These are phyloP conservation scores for Diddensiella transvaalensis DNA, from an alignment of 805 yeast species.

Conservation along the genomic window DNA sequence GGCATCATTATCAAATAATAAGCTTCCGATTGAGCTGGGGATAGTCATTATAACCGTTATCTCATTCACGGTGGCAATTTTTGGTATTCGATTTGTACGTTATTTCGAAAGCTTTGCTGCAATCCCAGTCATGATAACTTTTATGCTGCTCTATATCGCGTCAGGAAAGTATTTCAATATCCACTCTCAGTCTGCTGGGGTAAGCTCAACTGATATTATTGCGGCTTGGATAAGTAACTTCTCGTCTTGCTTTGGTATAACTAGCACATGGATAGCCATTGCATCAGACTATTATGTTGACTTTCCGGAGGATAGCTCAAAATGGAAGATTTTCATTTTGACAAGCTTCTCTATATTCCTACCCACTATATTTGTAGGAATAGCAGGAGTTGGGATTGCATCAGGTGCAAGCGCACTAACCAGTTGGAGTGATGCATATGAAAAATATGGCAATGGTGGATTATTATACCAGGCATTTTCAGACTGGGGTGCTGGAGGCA, in stretches of 20 bases:
- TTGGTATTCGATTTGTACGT: slow-evolving; percentile 72
- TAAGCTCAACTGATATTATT: slow-evolving; percentile 39
- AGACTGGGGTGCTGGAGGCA: slow-evolving; percentile 76
- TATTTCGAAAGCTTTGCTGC: slow-evolving; percentile 65
- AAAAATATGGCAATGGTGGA: slow-evolving; percentile 68
- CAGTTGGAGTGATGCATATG: slow-evolving; percentile 58
- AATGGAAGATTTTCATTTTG: slow-evolving; percentile 48
- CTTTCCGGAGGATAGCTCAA: slow-evolving; percentile 69
- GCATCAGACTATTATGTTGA: slow-evolving; percentile 81
- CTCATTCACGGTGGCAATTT: slow-evolving; percentile 64
- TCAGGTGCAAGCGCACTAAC: slow-evolving; percentile 56
- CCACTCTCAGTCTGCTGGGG: slow-evolving; percentile 36
- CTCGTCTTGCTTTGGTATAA: slow-evolving; percentile 68
- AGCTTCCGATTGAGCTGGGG: slow-evolving; percentile 69
- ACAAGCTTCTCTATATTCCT: slow-evolving; percentile 64
- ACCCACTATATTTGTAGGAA: slow-evolving; percentile 75
- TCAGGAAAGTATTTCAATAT: slow-evolving; percentile 34
- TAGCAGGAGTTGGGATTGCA: slow-evolving; percentile 67
- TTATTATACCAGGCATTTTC: slow-evolving; percentile 58
- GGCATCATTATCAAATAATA: slow-evolving; percentile 58
- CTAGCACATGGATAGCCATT: slow-evolving; percentile 86
- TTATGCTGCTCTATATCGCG: slow-evolving; percentile 61
- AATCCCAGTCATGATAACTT: slow-evolving; percentile 64
- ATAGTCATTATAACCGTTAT: slow-evolving; percentile 64
- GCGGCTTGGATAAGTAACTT: slow-evolving; percentile 76